Conservation (phyloP, 139 green algal species). For the Closterium sp. region DNA sequence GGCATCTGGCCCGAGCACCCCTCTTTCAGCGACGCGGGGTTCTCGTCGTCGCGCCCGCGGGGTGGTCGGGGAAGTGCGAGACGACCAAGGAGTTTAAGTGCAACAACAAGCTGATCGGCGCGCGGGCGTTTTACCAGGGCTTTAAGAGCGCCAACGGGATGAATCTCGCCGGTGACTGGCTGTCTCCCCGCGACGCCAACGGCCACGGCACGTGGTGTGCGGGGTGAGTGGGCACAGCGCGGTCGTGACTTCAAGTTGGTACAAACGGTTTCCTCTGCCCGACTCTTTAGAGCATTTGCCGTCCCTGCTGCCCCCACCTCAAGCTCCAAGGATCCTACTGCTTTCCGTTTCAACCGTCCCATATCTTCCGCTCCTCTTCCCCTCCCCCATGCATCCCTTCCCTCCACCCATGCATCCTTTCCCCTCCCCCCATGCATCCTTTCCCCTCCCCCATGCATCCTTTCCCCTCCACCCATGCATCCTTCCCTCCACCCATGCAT, state of each 20-base stretch:
- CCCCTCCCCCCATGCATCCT: not conserved
- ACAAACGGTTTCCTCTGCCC: no score
- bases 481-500: not conserved
- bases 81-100: not conserved
- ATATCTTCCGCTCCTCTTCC: no score
- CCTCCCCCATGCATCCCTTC: not conserved
- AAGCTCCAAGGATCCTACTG: no score
- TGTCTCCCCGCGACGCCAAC: constrained; percentile 2
- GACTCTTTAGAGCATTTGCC: no score
- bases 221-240: not conserved
- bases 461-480: no score
- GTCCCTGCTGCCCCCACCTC: no score
- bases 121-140: not conserved
- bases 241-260: no score
- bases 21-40: not conserved
- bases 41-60: not conserved
- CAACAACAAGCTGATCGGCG: constrained; percentile 14
- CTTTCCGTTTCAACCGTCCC: no score
- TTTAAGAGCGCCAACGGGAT: not conserved
- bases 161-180: not conserved
- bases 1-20: not conserved
- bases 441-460: not conserved
- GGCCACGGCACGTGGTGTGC: constrained; percentile 28
- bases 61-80: not conserved
- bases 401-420: not conserved